Conservation (phyloP, 305 asterid species). For the Withania somnifera region DNA sequence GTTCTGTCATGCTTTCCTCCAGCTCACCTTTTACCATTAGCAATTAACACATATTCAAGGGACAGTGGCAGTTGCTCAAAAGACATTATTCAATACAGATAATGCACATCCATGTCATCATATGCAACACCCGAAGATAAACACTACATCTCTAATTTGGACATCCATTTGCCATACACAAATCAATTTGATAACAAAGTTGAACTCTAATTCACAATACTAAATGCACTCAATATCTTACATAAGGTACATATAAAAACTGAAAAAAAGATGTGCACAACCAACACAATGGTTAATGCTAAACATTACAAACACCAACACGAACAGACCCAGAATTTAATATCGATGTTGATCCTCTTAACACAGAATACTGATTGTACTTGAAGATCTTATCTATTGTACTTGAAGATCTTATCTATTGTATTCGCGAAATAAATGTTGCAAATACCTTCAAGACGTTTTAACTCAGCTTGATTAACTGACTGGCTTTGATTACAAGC, state of each 20-base stretch:
- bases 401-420: background rate
- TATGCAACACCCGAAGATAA: background rate
- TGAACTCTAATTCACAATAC: background rate
- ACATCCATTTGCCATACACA: background rate
- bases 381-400: background rate
- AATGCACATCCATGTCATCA: background rate
- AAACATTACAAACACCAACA: background rate
- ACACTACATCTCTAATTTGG: background rate
- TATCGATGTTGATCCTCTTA: background rate
- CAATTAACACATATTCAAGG: background rate
- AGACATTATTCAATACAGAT: background rate
- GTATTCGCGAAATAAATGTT: background rate
- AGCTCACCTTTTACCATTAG: conserved; percentile 47
- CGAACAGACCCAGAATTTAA: background rate
- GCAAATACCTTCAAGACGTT: conserved; percentile 56
- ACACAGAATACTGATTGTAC: background rate
- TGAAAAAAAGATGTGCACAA: background rate
- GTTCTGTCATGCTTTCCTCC: conserved; percentile 84
- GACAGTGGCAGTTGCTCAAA: background rate
- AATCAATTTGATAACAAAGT: background rate
- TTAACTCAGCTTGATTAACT: conserved; percentile 58
- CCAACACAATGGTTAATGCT: background rate
- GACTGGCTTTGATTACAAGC: conserved; percentile 47
- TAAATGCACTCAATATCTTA: background rate
- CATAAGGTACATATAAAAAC: background rate